Evolutionary conservation across 106 monocot genomes (phyloP), one percentile per base, ranked within the genome.

Genomic region (Allium fistulosum): DNA sequence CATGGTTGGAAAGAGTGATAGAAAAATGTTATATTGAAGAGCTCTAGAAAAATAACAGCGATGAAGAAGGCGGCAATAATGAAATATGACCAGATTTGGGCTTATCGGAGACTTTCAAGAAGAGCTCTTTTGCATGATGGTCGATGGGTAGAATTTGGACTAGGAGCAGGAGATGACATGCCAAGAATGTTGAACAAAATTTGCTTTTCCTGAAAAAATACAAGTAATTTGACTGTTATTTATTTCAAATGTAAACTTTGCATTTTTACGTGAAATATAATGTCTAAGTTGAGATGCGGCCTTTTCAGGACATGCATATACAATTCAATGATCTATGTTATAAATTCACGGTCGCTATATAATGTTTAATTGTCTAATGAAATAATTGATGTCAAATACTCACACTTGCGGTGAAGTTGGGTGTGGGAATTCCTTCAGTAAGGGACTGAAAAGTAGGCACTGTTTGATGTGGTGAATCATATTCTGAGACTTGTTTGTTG

Each of bases 381-480:
- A 46, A 58, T 17, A 26, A 62, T 55, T 9, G 18, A 57, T 48
- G 26, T 71, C 4, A 61, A 26, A 45, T 69, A 75, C 92, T 89
- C 77, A 97, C 97, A 81, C 97, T 97, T 61, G 84, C 71, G 57
- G 92, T 82, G 77, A 97, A 97, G 71, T 83, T 77, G 62, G 97
- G 97, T 48, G 72, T 97, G 18, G 88, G 88, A 69, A 92, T 79
- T n/a, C 58, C 79, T 66, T 84, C 92, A 18, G 80, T 61, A 17
- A 79, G 80, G 1, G 88, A 79, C 12, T 71, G 68, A 70, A 92
- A 97, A 71, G 80, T 62, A 56, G 80, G 87, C 8, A 87, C 58
- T 53, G 74, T 88, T 62, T 79, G 82, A 72, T 69, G 65, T 48
- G 97, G 97, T 26, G 97, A 97, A 47, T 62, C 59, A 72, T 84